These are phyloP conservation scores for Tolypocladium guangdongense DNA, from an alignment of 2,329 filamentous ascomycete genomes.

Conservation along the genomic window DNA sequence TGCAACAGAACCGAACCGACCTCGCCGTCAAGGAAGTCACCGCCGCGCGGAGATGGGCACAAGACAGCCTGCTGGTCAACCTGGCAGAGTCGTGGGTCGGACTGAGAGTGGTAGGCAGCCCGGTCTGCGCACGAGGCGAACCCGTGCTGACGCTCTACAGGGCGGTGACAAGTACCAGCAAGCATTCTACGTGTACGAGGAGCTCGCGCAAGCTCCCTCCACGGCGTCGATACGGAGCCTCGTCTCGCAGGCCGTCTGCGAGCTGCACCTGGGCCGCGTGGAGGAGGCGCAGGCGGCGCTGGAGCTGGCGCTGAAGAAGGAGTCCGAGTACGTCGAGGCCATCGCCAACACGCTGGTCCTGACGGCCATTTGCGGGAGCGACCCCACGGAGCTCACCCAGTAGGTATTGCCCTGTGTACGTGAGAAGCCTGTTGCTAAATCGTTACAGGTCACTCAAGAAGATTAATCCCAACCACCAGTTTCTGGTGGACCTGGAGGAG, in stretches of 20 bases:
- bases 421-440: slow-evolving; percentile 11
- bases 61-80: slow-evolving; percentile 89
- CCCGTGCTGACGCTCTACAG: slow-evolving; percentile 32
- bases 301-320: slow-evolving; percentile 66
- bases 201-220: slow-evolving; percentile 78
- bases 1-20: slow-evolving; percentile 84
- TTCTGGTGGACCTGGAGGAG: slow-evolving; percentile 65
- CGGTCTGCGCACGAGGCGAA: too few relatives aligned
- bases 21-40: slow-evolving; percentile 83
- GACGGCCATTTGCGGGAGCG: slow-evolving; percentile 65
- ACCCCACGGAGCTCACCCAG: slow-evolving; percentile 49
- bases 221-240: slow-evolving; percentile 67
- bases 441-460: slow-evolving; percentile 42
- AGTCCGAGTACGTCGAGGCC: slow-evolving; percentile 59
- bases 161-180: slow-evolving; percentile 94
- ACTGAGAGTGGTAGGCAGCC: slow-evolving; percentile 58
- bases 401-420: slow-evolving; percentile 29
- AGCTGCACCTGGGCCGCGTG: slow-evolving; percentile 78
- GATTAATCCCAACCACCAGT: slow-evolving; percentile 54
- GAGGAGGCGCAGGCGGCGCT: slow-evolving; percentile 85
- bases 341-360: slow-evolving; percentile 78
- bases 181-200: slow-evolving; percentile 95
- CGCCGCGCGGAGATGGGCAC: slow-evolving; percentile 82
- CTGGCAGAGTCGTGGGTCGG: slow-evolving; percentile 93
- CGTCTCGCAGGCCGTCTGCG: slow-evolving; percentile 80